Evolutionary conservation across 2,329 filamentous ascomycete genomes (phyloP).

Genomic region (Drechslera avenae): DNA sequence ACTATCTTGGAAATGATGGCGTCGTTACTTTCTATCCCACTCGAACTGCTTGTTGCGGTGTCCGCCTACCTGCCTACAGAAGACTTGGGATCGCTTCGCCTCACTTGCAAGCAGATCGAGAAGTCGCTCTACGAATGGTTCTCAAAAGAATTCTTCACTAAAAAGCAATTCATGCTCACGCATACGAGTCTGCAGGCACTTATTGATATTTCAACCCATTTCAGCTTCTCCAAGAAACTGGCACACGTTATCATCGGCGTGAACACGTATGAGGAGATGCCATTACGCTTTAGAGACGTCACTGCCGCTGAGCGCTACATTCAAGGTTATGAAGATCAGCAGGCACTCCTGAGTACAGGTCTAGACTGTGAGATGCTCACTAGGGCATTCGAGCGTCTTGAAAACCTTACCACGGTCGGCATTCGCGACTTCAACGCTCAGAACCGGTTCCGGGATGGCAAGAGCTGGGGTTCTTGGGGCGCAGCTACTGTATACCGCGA

Average conservation of each 20-base stretch:
- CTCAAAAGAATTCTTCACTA: conserved; percentile 66
- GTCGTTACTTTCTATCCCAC: conserved; percentile 51
- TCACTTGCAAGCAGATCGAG: conserved; percentile 62
- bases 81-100: conserved; percentile 62
- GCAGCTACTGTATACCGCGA: conserved; percentile 47
- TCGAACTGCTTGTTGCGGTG: conserved; percentile 63
- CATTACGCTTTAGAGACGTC: conserved; percentile 19
- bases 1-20: conserved; percentile 26
- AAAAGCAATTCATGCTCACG: conserved; percentile 69
- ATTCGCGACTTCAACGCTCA: conserved; percentile 63
- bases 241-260: conserved; percentile 59
- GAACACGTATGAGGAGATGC: conserved; percentile 34
- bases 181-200: conserved; percentile 62
- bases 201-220: conserved; percentile 49
- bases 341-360: conserved; percentile 50
- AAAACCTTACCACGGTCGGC: conserved; percentile 61
- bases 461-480: conserved; percentile 63
- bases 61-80: conserved; percentile 59
- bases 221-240: conserved; percentile 47
- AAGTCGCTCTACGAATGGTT: conserved; percentile 61
- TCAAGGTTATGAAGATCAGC: conserved; percentile 29
- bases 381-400: conserved; percentile 61
- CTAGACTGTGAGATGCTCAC: conserved; percentile 60
- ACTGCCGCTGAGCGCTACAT: conserved; percentile 23
- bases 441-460: conserved; percentile 57